Evolutionary conservation across 768 basidiomycete genomes (phyloP).

Genomic region (Pluteus cervinus): DNA sequence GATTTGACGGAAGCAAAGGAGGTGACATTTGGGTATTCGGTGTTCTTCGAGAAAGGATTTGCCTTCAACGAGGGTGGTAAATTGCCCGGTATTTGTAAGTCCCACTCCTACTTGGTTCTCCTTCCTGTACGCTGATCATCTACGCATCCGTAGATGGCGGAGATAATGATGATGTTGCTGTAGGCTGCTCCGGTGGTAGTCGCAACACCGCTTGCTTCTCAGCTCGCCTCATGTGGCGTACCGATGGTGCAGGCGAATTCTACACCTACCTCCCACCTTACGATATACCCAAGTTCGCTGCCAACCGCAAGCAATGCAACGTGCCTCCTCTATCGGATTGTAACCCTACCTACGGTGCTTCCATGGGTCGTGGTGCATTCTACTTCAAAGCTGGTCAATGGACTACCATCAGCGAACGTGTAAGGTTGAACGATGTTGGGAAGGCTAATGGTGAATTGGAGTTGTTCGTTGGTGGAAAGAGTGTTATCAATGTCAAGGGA

Average conservation of each 20-base stretch:
- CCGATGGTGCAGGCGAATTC: conserved; percentile 52
- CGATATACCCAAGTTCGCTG: conserved; percentile 28
- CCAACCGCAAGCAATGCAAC: conserved; percentile 45
- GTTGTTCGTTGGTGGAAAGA: conserved; percentile 59
- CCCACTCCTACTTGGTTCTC: conserved; percentile 2
- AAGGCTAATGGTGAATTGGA: conserved; percentile 67
- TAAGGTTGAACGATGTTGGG: conserved; percentile 69
- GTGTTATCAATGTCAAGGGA: conserved; percentile 51
- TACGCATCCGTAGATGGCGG: conserved; percentile 43
- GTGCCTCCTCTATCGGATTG: conserved; percentile 43
- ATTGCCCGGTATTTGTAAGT: conserved; percentile 65
- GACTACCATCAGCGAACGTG: conserved; percentile 64
- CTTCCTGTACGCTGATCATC: conserved; percentile 3
- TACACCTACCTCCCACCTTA: conserved; percentile 65
- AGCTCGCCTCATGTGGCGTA: conserved; percentile 66
- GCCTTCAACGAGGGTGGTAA: conserved; percentile 67
- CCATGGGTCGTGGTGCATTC: conserved; percentile 67
- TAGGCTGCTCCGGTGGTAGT: conserved; percentile 60
- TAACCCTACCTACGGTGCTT: conserved; percentile 61
- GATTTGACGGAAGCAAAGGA: conserved; percentile 60
- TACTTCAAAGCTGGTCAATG: conserved; percentile 56
- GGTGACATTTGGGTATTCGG: conserved; percentile 55
- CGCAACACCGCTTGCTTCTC: conserved; percentile 54
- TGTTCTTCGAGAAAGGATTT: conserved; percentile 58
- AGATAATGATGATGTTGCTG: conserved; percentile 36